Evolutionary conservation across 164 flowering plant genomes (phyloP), one percentile per base, ranked within the genome.

Genomic region (Chimonanthus salicifolius): DNA sequence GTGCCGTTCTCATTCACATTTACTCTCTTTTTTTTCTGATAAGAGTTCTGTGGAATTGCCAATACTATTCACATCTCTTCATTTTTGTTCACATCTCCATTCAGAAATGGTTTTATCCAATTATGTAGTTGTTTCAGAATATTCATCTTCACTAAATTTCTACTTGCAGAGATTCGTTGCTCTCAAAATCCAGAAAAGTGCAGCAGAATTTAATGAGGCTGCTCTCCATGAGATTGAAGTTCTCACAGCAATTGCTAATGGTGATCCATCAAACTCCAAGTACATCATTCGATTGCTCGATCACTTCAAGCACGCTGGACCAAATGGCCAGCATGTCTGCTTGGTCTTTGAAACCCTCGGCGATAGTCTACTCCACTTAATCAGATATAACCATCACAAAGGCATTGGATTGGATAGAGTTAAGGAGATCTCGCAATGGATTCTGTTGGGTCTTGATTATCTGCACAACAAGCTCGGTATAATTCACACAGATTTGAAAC

Each of bases 291-390:
- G 76, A 64, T 77, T 94, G 79, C 68, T 94, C 3, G 97, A 94
- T 74, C 97, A 92, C 64, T 94, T 94, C 72, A 94, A 90, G 88
- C 97, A 92, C 64, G 33, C 84, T 2, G 99, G 99, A 43, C 98
- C 99, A 47, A 94, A 94, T 76, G 99, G 99, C 69, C 97, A 90
- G 79, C 99, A 94, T 81, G 69, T 79, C 10, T 94, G 99, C 83
- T 87, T 94, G 92, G 99, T 89, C 58, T 90, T 92, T 66, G 99
- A 94, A 73, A 85, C 87, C 81, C 93, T 94, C 54, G 99, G 99
- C 51, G 99, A 94, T 80, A 92, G 90, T 77, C 80, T 94, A 63
- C 93, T 94, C 16, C 86, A 85, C 15, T 74, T 94, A 47, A 89
- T 89, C 76, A 90, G 78, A 73, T 81, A 87, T 75, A 92, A 89